Evolutionary conservation across 345 rosid genomes (phyloP).

Genomic region (Turnera subulata): DNA sequence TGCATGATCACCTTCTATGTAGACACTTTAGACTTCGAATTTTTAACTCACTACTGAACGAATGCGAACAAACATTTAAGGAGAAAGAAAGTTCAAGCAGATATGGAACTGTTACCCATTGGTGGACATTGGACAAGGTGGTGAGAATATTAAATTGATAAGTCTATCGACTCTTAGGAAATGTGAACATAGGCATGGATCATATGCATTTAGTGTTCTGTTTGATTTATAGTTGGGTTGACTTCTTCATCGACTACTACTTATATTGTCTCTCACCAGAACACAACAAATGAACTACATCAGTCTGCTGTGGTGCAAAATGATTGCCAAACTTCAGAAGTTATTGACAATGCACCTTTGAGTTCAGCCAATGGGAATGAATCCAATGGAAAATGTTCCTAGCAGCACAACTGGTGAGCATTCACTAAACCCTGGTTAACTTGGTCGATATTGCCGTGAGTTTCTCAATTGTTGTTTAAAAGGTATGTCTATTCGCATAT

Average conservation of each 20-base stretch:
- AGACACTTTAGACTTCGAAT: not conserved
- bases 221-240: not conserved
- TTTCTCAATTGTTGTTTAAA: not conserved
- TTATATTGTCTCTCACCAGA: not conserved
- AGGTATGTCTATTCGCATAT: not conserved
- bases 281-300: slow-evolving; percentile 18
- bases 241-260: not conserved
- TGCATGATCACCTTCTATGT: no score
- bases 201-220: not conserved
- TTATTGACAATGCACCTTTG: slow-evolving; percentile 15
- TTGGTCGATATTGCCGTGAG: not conserved
- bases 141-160: no score
- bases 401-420: slow-evolving; percentile 16
- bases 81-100: not conserved
- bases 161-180: no score
- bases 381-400: slow-evolving; percentile 11
- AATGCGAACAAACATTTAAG: not conserved
- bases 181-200: not conserved
- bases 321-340: slow-evolving; percentile 22
- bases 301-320: slow-evolving; percentile 27
- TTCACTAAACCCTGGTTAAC: not conserved
- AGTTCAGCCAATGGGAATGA: slow-evolving; percentile 18
- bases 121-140: no score
- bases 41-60: not conserved
- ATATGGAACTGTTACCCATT: no score